Conservation (phyloP, 306 rosid genomes). For the Glycine latifolia region DNA sequence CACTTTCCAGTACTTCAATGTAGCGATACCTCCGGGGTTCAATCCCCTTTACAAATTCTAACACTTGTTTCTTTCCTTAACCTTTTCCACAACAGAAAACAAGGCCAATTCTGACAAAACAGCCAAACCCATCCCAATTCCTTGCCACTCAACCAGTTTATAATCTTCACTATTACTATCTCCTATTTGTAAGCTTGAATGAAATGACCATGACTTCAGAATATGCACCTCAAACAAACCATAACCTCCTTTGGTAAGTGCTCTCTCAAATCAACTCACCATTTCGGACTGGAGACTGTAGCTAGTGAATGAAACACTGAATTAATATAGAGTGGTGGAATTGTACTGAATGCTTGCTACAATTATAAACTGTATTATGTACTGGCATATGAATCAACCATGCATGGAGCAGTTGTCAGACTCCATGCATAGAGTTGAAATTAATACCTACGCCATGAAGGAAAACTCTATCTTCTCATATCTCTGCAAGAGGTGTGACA, state of each 20-base stretch:
- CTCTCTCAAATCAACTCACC: conserved; percentile 34
- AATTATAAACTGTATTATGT: background rate
- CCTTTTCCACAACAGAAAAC: conserved; percentile 4
- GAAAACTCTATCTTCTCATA: conserved; percentile 41
- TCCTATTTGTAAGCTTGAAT: conserved; percentile 11
- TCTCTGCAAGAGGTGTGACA: conserved; percentile 26
- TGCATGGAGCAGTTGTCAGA: background rate
- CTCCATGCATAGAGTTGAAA: conserved; percentile 19
- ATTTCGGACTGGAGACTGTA: too few species aligned
- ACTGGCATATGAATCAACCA: background rate
- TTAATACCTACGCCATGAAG: conserved; percentile 49
- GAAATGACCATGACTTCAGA: conserved; percentile 39
- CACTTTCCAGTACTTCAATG: conserved; percentile 16
- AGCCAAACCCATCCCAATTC: conserved; percentile 16
- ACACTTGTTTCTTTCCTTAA: background rate
- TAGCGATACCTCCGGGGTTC: too few species aligned
- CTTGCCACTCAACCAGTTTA: conserved; percentile 3
- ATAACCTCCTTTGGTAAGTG: conserved; percentile 30
- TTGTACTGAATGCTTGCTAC: conserved; percentile 5
- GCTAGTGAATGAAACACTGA: background rate
- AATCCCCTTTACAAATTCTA: conserved; percentile 6
- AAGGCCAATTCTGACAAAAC: background rate
- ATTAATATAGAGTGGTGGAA: background rate
- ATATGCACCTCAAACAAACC: background rate
- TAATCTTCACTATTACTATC: background rate